These are phyloP conservation scores for Colletotrichum zoysiae DNA, from an alignment of 2,329 filamentous ascomycete genomes.

Conservation along the genomic window DNA sequence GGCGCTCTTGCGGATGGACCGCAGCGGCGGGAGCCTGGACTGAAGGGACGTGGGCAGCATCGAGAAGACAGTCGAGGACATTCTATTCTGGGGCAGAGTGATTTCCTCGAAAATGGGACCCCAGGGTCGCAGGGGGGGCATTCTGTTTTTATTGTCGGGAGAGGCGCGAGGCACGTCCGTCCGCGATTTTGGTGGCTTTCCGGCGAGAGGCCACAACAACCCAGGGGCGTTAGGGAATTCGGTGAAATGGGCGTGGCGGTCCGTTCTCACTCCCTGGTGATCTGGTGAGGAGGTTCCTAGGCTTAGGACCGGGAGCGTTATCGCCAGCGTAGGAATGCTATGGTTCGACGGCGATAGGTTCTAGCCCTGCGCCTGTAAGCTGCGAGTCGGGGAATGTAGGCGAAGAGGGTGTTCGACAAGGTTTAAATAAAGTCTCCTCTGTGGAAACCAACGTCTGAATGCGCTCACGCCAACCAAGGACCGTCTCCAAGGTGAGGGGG, in stretches of 20 bases:
- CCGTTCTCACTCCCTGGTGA: constrained; percentile 11
- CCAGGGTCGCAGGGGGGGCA: constrained; percentile 41
- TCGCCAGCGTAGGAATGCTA: constrained; percentile 26
- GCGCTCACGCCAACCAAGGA: neutral
- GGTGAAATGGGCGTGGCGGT: constrained; percentile 30
- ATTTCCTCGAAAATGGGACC: constrained; percentile 47
- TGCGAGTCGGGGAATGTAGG: constrained; percentile 25
- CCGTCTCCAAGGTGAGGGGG: neutral
- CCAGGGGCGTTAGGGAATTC: constrained; percentile 24
- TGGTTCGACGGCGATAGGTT: constrained; percentile 18
- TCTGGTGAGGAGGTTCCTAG: neutral
- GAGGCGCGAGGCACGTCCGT: constrained; percentile 12
- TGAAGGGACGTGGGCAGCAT: constrained; percentile 67
- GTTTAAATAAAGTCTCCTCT: neutral
- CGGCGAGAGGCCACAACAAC: constrained; percentile 28
- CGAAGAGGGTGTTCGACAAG: constrained; percentile 1
- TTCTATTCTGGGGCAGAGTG: constrained; percentile 50
- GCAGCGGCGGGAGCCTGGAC: constrained; percentile 63
- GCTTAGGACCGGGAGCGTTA: constrained; percentile 18
- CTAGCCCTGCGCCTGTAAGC: constrained; percentile 23
- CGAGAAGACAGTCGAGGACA: constrained; percentile 63
- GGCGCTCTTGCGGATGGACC: constrained; percentile 60
- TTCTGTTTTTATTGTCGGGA: constrained; percentile 30
- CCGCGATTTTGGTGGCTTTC: constrained; percentile 12
- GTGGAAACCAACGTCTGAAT: constrained; percentile 9